phyloP scores from a whole-genome alignment of 129 eudicot species.

The Flaveria sonorensis region DNA sequence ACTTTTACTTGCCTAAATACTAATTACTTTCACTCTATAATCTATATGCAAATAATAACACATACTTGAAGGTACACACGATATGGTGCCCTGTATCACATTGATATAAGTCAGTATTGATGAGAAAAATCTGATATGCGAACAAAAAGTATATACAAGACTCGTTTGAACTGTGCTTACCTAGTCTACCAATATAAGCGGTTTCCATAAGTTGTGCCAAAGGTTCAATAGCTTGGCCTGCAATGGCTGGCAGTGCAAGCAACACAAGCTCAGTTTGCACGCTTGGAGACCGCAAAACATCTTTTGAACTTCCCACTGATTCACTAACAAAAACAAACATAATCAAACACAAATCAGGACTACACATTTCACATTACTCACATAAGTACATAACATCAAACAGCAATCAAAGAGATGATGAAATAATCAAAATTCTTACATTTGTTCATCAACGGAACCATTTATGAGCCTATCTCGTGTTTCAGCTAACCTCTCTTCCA shows the following conservation, averaged over 20 bases:
- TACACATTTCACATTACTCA: conserved; percentile 7
- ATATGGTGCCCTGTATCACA: background rate
- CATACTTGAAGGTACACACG: background rate
- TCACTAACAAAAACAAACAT: conserved; percentile 39
- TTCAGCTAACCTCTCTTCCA: conserved; percentile 39
- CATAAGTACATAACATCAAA: background rate
- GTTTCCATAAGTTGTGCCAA: conserved; percentile 74
- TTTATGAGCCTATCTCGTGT: conserved; percentile 45
- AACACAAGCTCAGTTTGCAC: conserved; percentile 60
- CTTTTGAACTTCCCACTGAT: conserved; percentile 23
- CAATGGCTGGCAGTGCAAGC: conserved; percentile 71
- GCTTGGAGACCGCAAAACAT: conserved; percentile 29
- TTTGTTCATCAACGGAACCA: conserved; percentile 37
- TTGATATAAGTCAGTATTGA: background rate
- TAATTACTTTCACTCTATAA: background rate
- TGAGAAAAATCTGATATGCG: background rate
- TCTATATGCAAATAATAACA: background rate
- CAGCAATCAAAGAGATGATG: conserved; percentile 8
- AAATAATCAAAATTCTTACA: conserved; percentile 33
- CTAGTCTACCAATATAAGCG: conserved; percentile 67
- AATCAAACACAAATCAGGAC: background rate
- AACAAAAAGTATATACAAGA: background rate
- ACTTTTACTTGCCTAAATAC: background rate
- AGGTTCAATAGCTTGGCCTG: conserved; percentile 77
- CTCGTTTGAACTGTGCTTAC: conserved; percentile 23